phyloP scores from a whole-genome alignment of 805 yeast species.

The Suhomyces sp. region DNA sequence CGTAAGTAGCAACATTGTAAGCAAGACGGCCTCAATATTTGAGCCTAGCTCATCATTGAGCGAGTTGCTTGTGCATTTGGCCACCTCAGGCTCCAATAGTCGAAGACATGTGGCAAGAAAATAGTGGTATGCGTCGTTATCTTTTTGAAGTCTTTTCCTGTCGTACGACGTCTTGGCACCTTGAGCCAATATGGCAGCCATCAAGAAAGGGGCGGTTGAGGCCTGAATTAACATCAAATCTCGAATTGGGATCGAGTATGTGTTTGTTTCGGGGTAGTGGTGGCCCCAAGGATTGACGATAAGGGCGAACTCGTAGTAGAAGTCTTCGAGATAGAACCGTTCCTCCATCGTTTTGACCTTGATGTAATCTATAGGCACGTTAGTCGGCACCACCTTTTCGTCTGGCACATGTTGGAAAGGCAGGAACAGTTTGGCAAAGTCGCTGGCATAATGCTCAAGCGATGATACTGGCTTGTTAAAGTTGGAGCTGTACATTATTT shows the following conservation, averaged over 20 bases:
- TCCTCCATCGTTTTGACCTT: slow-evolving; percentile 25
- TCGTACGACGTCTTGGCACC: slow-evolving; percentile 59
- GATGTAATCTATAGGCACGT: slow-evolving; percentile 28
- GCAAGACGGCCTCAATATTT: slow-evolving; percentile 60
- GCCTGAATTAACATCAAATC: slow-evolving; percentile 62
- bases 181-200: slow-evolving; percentile 66
- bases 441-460: background rate
- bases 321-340: slow-evolving; percentile 30
- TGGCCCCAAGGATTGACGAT: slow-evolving; percentile 35
- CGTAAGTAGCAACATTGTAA: slow-evolving; percentile 63
- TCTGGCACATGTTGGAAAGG: background rate
- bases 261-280: slow-evolving; percentile 23
- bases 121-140: slow-evolving; percentile 62
- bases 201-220: slow-evolving; percentile 51
- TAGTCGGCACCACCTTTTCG: slow-evolving; percentile 14
- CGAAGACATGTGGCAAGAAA: slow-evolving; percentile 61
- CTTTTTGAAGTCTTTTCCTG: slow-evolving; percentile 41
- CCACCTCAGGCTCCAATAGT: slow-evolving; percentile 46
- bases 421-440: background rate
- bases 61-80: slow-evolving; percentile 5
- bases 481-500: slow-evolving; percentile 33
- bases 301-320: slow-evolving; percentile 33
- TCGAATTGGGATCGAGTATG: slow-evolving; percentile 48
- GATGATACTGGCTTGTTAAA: background rate
- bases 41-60: slow-evolving; percentile 25